phyloP scores from a whole-genome alignment of 805 yeast genomes.

The Candida qinlingensis region DNA sequence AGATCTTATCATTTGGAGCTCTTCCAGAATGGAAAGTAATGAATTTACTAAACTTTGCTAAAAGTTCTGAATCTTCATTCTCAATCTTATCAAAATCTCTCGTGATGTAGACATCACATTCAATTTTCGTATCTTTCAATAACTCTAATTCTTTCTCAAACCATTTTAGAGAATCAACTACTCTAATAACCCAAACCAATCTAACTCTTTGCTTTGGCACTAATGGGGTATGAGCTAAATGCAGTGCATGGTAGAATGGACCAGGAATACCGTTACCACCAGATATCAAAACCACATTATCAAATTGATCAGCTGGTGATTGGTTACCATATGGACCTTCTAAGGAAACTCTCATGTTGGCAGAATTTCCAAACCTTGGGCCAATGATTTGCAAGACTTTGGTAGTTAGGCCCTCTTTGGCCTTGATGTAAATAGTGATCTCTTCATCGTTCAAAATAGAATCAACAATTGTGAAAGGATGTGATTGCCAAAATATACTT shows the following conservation, averaged over 20 bases:
- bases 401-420: conserved; percentile 54
- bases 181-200: conserved; percentile 61
- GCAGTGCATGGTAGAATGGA: conserved; percentile 36
- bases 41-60: conserved; percentile 16
- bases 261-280: conserved; percentile 55
- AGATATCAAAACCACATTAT: conserved; percentile 37
- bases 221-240: conserved; percentile 21
- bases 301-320: conserved; percentile 34
- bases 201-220: conserved; percentile 31
- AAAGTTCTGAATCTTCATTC: not conserved
- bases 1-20: conserved; percentile 39
- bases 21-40: conserved; percentile 36
- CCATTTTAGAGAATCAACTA: conserved; percentile 46
- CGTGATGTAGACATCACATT: conserved; percentile 37
- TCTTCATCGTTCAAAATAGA: conserved; percentile 33
- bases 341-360: conserved; percentile 33
- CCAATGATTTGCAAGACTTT: conserved; percentile 24
- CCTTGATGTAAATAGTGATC: conserved; percentile 41
- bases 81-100: conserved; percentile 22
- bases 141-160: conserved; percentile 28
- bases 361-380: conserved; percentile 10
- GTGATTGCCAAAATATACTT: conserved; percentile 59
- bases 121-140: conserved; percentile 32
- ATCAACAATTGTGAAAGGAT: conserved; percentile 61
- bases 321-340: conserved; percentile 62